Evolutionary conservation across 371 early-diverging fungal genomes (phyloP).

Genomic region (Saksenaea oblongispora): DNA sequence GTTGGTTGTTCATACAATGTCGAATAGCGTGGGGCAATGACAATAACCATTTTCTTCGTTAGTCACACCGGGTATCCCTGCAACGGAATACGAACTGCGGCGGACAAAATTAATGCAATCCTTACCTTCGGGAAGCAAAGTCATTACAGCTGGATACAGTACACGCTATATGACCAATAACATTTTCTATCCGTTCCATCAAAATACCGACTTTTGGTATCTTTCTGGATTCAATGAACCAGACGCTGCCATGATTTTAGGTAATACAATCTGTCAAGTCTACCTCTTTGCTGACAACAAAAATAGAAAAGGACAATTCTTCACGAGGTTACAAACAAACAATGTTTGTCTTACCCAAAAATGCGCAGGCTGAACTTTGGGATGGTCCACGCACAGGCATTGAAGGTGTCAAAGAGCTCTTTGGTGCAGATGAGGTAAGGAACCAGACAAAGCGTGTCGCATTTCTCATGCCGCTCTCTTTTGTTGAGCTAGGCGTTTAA

Average conservation of each 20-base stretch:
- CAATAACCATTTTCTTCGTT: neutral
- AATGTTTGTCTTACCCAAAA: slow-evolving; percentile 83
- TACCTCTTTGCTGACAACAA: neutral
- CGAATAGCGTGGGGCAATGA: neutral
- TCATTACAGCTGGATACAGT: slow-evolving; percentile 75
- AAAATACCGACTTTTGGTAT: slow-evolving; percentile 89
- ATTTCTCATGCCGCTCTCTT: neutral
- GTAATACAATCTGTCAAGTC: slow-evolving; percentile 33
- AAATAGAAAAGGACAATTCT: slow-evolving; percentile 58
- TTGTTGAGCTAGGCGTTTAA: slow-evolving; percentile 32
- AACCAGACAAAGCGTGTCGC: neutral
- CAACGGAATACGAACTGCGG: slow-evolving; percentile 74
- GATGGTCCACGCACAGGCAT: slow-evolving; percentile 90
- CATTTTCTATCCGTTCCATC: slow-evolving; percentile 96
- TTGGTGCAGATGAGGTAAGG: slow-evolving; percentile 87
- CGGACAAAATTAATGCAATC: slow-evolving; percentile 64
- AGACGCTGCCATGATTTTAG: slow-evolving; percentile 76
- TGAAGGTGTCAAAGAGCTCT: slow-evolving; percentile 73
- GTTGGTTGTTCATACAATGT: slow-evolving; percentile 33
- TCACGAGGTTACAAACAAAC: slow-evolving; percentile 78
- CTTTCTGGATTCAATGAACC: slow-evolving; percentile 91
- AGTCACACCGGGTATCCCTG: slow-evolving; percentile 82
- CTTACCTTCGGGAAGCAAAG: slow-evolving; percentile 67
- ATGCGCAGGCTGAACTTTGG: slow-evolving; percentile 82
- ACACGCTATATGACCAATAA: slow-evolving; percentile 89